Percentiles rank a stretch among this genome's conserved stretches.
Evolutionary conservation across 1,284 basidiomycete species (phyloP).

Genomic region (Pseudozyma sp.): DNA sequence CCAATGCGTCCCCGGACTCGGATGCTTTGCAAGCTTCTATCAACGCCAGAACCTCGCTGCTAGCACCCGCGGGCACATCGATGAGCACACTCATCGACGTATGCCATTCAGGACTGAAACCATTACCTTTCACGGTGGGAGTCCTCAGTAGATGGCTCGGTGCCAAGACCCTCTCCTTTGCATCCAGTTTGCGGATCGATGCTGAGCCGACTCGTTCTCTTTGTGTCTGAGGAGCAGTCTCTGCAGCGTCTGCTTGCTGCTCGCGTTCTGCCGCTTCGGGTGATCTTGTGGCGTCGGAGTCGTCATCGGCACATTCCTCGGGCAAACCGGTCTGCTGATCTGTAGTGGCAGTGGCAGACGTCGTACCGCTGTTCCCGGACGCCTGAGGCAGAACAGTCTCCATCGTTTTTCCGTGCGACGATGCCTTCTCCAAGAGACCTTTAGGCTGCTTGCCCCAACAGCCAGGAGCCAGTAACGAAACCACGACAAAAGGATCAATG

Average conservation of each 20-base stretch:
- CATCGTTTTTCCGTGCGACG: background rate
- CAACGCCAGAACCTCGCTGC: constrained; percentile 23
- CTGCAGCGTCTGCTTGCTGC: background rate
- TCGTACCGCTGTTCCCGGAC: background rate
- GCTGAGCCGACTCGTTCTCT: background rate
- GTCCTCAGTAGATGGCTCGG: constrained; percentile 38
- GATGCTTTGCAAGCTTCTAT: constrained; percentile 21
- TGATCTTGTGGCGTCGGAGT: too few relatives aligned
- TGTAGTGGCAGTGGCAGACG: background rate
- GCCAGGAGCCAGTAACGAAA: constrained; percentile 51
- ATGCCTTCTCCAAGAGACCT: constrained; percentile 29
- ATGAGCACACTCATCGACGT: constrained; percentile 52
- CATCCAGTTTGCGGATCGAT: too few relatives aligned
- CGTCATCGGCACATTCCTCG: too few relatives aligned
- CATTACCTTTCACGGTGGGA: constrained; percentile 53
- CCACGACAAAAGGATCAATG: constrained; percentile 57
- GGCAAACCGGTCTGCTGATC: too few relatives aligned
- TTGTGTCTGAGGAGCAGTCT: background rate
- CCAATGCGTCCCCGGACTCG: background rate
- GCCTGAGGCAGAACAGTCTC: background rate
- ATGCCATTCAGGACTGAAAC: constrained; percentile 65
- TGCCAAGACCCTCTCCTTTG: background rate
- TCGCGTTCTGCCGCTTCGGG: too few relatives aligned
- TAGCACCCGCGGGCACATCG: constrained; percentile 54
- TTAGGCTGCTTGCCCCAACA: constrained; percentile 56